A percentile compares a stretch with the other conserved stretches of the same genome.
Evolutionary conservation across 805 yeast species (phyloP).

Genomic region (Brettanomyces custersianus): DNA sequence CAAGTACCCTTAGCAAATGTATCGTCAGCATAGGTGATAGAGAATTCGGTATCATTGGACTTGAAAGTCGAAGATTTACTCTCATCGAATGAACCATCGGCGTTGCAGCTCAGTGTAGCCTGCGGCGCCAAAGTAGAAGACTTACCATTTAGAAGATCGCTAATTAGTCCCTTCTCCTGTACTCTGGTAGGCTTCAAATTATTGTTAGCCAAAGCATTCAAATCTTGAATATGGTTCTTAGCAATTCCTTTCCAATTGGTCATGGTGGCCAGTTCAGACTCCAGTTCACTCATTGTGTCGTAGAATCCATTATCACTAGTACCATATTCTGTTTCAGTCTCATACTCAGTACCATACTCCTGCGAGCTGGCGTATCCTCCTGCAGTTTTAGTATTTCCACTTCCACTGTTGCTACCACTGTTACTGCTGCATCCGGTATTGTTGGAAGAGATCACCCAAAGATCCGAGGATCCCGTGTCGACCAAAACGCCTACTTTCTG

Average conservation of each 20-base stretch:
- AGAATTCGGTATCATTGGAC: conserved; percentile 31
- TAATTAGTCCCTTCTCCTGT: not conserved
- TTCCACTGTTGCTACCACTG: not conserved
- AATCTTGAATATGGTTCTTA: not conserved
- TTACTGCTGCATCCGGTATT: conserved; percentile 29
- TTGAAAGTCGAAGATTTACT: conserved; percentile 29
- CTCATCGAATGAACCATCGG: conserved; percentile 41
- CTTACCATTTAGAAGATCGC: not conserved
- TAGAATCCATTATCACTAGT: not conserved
- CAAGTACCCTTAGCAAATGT: conserved; percentile 41
- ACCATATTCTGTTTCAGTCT: not conserved
- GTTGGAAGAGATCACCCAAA: conserved; percentile 48
- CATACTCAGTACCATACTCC: not conserved
- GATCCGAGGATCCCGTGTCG: conserved; percentile 75
- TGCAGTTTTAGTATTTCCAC: not conserved
- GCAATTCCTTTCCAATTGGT: not conserved
- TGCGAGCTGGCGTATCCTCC: not conserved
- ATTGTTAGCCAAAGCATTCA: conserved; percentile 2
- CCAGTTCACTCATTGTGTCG: not conserved
- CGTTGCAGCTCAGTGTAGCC: conserved; percentile 28
- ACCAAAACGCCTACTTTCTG: conserved; percentile 48
- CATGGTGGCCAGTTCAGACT: not conserved
- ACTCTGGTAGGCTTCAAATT: not conserved
- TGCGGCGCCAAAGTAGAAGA: not conserved
- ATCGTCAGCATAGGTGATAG: conserved; percentile 39